Evolutionary conservation across 2,329 filamentous ascomycete species (phyloP).

Genomic region (Huntiella savannae): DNA sequence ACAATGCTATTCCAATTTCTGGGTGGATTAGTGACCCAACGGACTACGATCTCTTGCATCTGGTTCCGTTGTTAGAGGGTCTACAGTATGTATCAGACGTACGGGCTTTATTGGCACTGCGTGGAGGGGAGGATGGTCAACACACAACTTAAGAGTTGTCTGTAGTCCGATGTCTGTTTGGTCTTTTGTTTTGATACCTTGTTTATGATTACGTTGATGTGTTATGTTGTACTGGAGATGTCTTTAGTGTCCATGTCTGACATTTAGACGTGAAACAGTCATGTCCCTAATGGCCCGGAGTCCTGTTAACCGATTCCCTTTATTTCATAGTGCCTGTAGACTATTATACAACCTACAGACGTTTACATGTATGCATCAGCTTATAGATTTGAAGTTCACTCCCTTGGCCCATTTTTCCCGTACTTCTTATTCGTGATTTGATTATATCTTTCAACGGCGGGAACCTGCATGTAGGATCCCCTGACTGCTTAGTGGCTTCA

Average conservation of each 20-base stretch:
- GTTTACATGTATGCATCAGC: too few species aligned
- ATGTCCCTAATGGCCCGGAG: background rate
- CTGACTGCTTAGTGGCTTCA: too few species aligned
- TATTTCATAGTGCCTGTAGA: too few species aligned
- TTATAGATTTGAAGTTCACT: background rate
- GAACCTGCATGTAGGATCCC: too few species aligned
- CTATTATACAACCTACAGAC: too few species aligned
- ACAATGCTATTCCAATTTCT: slow-evolving; percentile 97
- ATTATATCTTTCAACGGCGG: too few species aligned
- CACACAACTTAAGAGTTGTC: slow-evolving; percentile 25
- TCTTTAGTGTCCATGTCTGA: too few species aligned
- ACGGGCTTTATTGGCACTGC: slow-evolving; percentile 68
- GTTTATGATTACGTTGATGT: background rate
- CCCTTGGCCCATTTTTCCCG: background rate
- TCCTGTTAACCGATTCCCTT: too few species aligned
- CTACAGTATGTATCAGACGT: slow-evolving; percentile 95
- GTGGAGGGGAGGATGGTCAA: slow-evolving; percentile 64
- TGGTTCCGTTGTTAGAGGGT: slow-evolving; percentile 82
- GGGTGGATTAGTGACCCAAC: slow-evolving; percentile 98
- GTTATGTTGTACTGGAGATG: too few species aligned
- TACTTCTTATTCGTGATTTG: background rate
- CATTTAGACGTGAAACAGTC: slow-evolving; percentile 4
- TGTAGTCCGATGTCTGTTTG: background rate
- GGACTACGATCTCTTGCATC: slow-evolving; percentile 81
- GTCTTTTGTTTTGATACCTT: background rate